Conservation (phyloP, 2,329 filamentous ascomycete species). For the Stachybotrys echinatus region DNA sequence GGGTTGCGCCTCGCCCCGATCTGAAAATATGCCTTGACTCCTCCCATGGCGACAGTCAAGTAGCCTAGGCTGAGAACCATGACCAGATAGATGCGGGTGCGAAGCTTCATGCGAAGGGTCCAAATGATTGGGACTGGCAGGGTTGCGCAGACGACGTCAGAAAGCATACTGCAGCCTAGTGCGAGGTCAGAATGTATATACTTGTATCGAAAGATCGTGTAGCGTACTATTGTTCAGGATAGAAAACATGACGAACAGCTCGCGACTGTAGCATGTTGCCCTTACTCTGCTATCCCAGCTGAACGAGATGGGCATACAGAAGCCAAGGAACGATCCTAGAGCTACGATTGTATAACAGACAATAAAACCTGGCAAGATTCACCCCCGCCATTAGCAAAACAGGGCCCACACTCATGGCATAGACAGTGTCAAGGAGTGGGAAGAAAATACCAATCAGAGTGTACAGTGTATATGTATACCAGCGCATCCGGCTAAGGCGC, state of each 20-base stretch:
- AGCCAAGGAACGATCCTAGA: too few relatives aligned
- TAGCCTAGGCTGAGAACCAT: conserved; percentile 15
- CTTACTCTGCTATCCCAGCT: too few relatives aligned
- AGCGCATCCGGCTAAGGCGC: background rate
- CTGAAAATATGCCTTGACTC: background rate
- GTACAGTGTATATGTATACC: background rate
- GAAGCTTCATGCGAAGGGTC: conserved; percentile 27
- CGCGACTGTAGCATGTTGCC: too few relatives aligned
- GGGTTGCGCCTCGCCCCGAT: background rate
- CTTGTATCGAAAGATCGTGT: too few relatives aligned
- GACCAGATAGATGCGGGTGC: conserved; percentile 30
- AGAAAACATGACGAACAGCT: background rate
- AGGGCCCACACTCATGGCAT: too few relatives aligned
- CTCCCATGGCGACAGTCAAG: background rate
- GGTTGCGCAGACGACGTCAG: conserved; percentile 32
- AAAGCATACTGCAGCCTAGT: conserved; percentile 31
- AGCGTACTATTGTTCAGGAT: background rate
- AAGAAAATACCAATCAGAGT: background rate
- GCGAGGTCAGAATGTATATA: too few relatives aligned
- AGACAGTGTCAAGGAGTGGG: too few relatives aligned
- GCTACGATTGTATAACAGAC: too few relatives aligned
- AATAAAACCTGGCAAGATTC: too few relatives aligned
- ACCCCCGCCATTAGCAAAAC: too few relatives aligned
- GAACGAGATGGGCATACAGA: too few relatives aligned
- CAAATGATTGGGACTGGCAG: conserved; percentile 34